Base-by-base conservation (phyloP, 257 asterid genomes). In the Nicotiana otophora region DNA sequence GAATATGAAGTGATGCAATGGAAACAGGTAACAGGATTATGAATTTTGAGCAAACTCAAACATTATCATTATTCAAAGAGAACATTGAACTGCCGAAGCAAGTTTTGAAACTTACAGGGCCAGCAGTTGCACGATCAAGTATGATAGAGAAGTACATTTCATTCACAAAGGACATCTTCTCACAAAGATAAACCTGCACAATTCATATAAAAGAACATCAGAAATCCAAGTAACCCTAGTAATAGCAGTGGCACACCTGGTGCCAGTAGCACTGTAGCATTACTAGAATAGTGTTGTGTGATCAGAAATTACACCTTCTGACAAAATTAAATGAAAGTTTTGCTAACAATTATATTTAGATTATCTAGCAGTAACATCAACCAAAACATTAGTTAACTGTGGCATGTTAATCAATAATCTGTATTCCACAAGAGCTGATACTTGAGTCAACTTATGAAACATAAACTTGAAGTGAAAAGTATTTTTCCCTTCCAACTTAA, bases 81-180 rank as follows among this genome's bases (percentile, higher is more conserved):
- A 20, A 61, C 4, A 16, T 20, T 61, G 10, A 61, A 61, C 66
- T n/a, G 31, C 15, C 66, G 2, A 16, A 77, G 26, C 26, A 78
- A 76, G 53, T 64, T 81, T 51, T 34, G 69, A 77, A 83, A 92
- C 98, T 91, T 91, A 95, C 97, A 76, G 98, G 99, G 66, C 99
- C 99, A 85, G 97, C 97, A 70, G 96, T 84, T 88, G 80, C 87
- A 82, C 97, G 99, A 78, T 95, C 99, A 77, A 95, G 98, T 83
- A 96, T 95, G 79, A 95, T 95, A 83, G 99, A 97, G 63, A 95
- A 95, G 89, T 95, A 95, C 99, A 95, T 95, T 91, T 95, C 99
- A 84, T 95, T 95, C 88, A 95, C 98, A 82, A 95, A 93, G 17
- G 97, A 89, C 77, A 95, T 78, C 88, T 95, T 95, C 89, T 95